Evolutionary conservation across 306 rosid species (phyloP).

Genomic region (Quercus alba): DNA sequence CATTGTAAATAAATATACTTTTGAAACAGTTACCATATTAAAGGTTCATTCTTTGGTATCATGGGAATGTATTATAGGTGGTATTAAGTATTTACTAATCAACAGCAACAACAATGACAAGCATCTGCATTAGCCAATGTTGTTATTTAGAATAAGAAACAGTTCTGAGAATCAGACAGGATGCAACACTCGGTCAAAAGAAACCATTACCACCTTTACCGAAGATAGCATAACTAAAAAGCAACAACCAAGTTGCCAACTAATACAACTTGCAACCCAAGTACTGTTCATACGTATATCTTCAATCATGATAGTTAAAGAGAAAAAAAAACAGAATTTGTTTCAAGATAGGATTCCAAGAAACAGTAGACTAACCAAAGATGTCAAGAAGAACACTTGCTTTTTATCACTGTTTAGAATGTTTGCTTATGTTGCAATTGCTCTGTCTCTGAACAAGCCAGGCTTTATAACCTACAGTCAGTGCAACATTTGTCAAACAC

Average conservation of each 20-base stretch:
- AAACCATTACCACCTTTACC: slow-evolving; percentile 5
- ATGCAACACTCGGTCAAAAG: neutral
- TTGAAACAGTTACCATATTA: no score
- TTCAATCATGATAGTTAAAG: slow-evolving; percentile 9
- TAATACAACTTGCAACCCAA: slow-evolving; percentile 19
- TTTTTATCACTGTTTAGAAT: neutral
- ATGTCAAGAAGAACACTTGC: neutral
- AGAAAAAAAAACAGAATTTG: slow-evolving; percentile 29
- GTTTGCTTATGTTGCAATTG: neutral
- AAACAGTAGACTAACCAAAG: neutral
- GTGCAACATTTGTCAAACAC: neutral
- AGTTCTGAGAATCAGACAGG: slow-evolving; percentile 11
- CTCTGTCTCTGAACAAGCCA: neutral
- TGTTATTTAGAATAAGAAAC: neutral
- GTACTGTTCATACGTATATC: neutral
- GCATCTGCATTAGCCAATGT: neutral
- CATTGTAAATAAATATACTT: no score
- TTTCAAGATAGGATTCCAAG: neutral
- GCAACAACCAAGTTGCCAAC: slow-evolving; percentile 8
- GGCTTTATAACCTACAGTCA: neutral
- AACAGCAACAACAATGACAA: no score
- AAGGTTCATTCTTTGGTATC: neutral
- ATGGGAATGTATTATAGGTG: neutral
- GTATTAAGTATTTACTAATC: neutral
- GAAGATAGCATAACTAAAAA: slow-evolving; percentile 1